These are phyloP conservation scores for Alternaria consortialis DNA, from an alignment of 2,329 filamentous ascomycete genomes.

Conservation along the genomic window DNA sequence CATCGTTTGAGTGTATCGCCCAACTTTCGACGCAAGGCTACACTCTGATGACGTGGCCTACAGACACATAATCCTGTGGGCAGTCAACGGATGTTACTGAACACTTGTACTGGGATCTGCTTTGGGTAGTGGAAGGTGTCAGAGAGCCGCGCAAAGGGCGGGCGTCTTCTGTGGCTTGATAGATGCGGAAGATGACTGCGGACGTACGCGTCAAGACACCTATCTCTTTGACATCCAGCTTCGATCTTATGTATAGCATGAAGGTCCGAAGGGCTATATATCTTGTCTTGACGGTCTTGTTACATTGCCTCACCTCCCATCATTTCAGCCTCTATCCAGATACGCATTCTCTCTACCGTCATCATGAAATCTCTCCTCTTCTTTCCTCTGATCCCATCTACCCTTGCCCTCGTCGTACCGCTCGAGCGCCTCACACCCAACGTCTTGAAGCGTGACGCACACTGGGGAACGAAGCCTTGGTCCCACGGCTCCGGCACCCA, in stretches of 20 bases:
- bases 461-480: background rate
- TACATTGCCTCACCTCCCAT: background rate
- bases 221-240: background rate
- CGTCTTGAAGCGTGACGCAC: background rate
- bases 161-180: background rate
- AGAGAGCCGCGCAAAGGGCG: background rate
- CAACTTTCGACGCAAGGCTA: background rate
- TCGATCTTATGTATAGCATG: background rate
- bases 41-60: background rate
- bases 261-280: background rate
- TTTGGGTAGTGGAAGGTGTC: background rate
- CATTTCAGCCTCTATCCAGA: background rate
- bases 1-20: background rate
- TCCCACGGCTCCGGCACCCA: background rate
- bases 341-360: background rate
- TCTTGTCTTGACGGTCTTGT: background rate
- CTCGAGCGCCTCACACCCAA: background rate
- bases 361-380: background rate
- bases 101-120: background rate
- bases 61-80: no score
- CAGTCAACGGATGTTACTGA: no score
- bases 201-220: background rate
- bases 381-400: background rate
- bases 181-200: background rate
- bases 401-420: background rate